phyloP scores from a whole-genome alignment of 257 asterid genomes.

The Ilex asprella region DNA sequence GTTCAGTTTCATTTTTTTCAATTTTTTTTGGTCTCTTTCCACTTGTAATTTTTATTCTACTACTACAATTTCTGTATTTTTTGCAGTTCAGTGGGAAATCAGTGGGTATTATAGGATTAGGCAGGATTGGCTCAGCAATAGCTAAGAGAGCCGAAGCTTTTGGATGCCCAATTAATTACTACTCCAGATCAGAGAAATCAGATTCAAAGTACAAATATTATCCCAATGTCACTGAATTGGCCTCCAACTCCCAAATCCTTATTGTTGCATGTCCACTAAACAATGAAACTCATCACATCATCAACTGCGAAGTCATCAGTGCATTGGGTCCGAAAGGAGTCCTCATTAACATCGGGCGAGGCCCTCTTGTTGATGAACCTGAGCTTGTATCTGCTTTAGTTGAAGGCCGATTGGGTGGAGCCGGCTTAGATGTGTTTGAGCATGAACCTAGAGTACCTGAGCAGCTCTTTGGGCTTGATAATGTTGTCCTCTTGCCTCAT shows the following conservation, averaged over 20 bases:
- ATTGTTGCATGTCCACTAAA: slow-evolving; percentile 73
- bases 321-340: slow-evolving; percentile 75
- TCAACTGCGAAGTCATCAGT: slow-evolving; percentile 61
- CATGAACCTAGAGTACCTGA: slow-evolving; percentile 74
- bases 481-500: slow-evolving; percentile 70
- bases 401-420: slow-evolving; percentile 87
- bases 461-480: slow-evolving; percentile 47
- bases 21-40: neutral
- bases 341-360: slow-evolving; percentile 77
- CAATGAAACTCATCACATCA: slow-evolving; percentile 54
- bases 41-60: neutral
- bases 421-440: slow-evolving; percentile 81
- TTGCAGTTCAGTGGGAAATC: slow-evolving; percentile 76
- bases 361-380: slow-evolving; percentile 70
- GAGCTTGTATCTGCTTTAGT: slow-evolving; percentile 75
- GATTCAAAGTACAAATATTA: slow-evolving; percentile 44
- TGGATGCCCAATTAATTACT: slow-evolving; percentile 63
- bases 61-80: neutral
- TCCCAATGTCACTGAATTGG: slow-evolving; percentile 45
- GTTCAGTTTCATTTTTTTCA: neutral
- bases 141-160: slow-evolving; percentile 72
- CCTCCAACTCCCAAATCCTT: slow-evolving; percentile 65
- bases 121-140: slow-evolving; percentile 73
- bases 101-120: slow-evolving; percentile 71
- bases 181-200: slow-evolving; percentile 54